A percentile compares a stretch with the other conserved stretches of the same genome.
Conservation (phyloP, 345 rosid genomes). For the Salix brachista region DNA sequence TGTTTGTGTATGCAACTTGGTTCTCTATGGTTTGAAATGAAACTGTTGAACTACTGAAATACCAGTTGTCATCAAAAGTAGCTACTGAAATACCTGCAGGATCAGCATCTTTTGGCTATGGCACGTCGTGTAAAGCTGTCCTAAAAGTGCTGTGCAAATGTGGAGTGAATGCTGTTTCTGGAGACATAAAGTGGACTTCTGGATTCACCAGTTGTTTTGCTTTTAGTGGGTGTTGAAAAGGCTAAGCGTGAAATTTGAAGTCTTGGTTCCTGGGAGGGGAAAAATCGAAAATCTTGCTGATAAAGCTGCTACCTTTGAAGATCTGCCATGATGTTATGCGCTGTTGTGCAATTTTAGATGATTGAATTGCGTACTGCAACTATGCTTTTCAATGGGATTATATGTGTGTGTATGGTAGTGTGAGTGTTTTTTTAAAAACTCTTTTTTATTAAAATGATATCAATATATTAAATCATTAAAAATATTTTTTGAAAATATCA, state of each 20-base stretch:
- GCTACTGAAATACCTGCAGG: neutral
- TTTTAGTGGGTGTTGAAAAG: neutral
- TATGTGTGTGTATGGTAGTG: too few species aligned
- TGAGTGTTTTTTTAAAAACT: too few species aligned
- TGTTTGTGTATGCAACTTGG: too few species aligned
- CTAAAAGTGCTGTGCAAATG: neutral
- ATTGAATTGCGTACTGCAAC: too few species aligned
- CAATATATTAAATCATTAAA: too few species aligned
- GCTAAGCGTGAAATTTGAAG: neutral
- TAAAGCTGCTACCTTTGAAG: too few species aligned
- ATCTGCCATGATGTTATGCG: too few species aligned
- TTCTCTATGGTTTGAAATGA: neutral
- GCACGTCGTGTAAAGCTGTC: neutral
- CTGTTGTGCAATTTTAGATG: too few species aligned
- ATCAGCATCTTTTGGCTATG: neutral
- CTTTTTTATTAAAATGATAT: too few species aligned
- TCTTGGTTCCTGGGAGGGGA: neutral
- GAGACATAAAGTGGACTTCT: neutral
- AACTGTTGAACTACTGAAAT: neutral
- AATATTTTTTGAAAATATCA: too few species aligned
- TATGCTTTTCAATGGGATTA: too few species aligned
- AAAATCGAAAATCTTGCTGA: too few species aligned
- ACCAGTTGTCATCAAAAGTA: neutral
- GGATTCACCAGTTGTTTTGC: neutral
- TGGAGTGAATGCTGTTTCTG: neutral